Conservation (phyloP, 257 asterid genomes). For the Petunia secreta region DNA sequence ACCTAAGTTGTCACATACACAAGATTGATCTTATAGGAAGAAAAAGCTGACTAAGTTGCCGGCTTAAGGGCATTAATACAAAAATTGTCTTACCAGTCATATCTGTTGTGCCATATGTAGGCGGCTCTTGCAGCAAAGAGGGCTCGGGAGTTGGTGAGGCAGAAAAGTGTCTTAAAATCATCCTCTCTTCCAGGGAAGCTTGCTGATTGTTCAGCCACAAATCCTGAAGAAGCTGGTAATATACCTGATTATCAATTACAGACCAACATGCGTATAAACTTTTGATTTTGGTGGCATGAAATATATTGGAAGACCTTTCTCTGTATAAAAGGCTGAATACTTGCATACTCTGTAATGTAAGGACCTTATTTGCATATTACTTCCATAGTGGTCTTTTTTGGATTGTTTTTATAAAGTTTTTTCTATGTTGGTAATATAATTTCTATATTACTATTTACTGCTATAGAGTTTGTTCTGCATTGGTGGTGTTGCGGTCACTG, state of each 20-base stretch:
- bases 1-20: slow-evolving; percentile 23
- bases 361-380: neutral
- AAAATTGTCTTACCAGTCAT: slow-evolving; percentile 20
- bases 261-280: neutral
- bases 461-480: neutral
- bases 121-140: slow-evolving; percentile 98
- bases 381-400: neutral
- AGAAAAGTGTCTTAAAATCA: slow-evolving; percentile 80
- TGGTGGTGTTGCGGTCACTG: slow-evolving; percentile 8
- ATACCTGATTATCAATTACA: slow-evolving; percentile 13
- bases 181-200: slow-evolving; percentile 99
- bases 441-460: no score
- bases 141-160: slow-evolving; percentile 95
- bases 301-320: neutral
- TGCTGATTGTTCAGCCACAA: slow-evolving; percentile 93
- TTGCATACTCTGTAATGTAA: slow-evolving; percentile 8
- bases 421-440: neutral
- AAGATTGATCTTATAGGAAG: neutral
- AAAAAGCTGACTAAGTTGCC: slow-evolving; percentile 29
- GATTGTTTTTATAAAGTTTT: neutral
- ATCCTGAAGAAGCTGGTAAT: slow-evolving; percentile 87
- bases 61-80: neutral
- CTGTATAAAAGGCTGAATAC: neutral
- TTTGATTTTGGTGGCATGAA: slow-evolving; percentile 17
- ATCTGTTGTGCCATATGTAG: slow-evolving; percentile 42